Base-by-base conservation (phyloP, 2,329 filamentous ascomycete species). In the Colletotrichum falcatum region DNA sequence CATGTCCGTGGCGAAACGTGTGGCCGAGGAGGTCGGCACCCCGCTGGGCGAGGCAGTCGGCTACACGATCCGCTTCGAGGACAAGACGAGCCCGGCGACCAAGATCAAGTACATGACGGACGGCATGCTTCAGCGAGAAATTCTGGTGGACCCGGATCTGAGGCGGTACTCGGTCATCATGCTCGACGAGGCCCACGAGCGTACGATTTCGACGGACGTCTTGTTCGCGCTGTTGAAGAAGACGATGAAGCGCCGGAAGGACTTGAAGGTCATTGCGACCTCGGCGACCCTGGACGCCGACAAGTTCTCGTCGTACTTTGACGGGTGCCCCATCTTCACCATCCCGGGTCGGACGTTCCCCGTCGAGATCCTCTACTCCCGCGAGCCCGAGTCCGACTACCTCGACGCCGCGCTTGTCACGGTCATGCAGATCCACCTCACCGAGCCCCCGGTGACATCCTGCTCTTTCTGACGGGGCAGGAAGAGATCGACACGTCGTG, bases 21-120 rank as follows among this genome's bases (percentile, higher is more conserved):
- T 99, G 4, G 90, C 95, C 0, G 94, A 98, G 78, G 96, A 99
- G 83, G 94, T 98, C 70, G 95, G 96, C 20, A 98, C 95, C 76
- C 88, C 91, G 73, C 87, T 98, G 16, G 96, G 96, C 42, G 90
- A 95, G 66, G 95, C 98, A 79, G 95, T 99, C 73, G 96, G 96
- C 65, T 99, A 99, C 79, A 97, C 93, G 9, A 97, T 99, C 78
- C 94, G 96, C 79, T 99, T 99, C 78, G 96, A 99, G 78, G 96
- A 99, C 82, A 93, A 91, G 79, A 98, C 95, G 0, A 93, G 91
- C 73, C 90, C 94, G 2, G 88, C 91, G 23, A 99, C 96, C 1
- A 94, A 91, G 78, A 97, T 99, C 84, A 99, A 99, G 84, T 99
- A 99, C 83, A 98, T 99, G 95, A 99, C 96, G 20, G 96, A 99